Evolutionary conservation across 2,329 filamentous ascomycete species (phyloP).

Genomic region (Fusarium praegraminearum): DNA sequence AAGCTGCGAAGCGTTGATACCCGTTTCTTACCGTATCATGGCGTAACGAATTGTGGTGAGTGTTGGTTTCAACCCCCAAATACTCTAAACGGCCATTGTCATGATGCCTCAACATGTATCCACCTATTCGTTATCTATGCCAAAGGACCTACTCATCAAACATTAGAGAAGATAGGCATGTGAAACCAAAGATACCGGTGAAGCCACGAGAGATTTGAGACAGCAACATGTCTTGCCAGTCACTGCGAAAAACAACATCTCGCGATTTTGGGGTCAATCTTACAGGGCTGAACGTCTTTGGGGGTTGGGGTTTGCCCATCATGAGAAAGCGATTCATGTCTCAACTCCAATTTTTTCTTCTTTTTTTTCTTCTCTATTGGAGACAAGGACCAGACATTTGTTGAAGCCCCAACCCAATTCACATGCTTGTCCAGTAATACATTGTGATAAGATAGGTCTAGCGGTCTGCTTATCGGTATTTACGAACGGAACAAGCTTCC

Average conservation of each 20-base stretch:
- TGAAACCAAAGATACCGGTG: slow-evolving; percentile 6
- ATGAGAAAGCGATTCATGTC: slow-evolving; percentile 11
- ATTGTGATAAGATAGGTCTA: neutral
- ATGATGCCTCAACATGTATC: slow-evolving; percentile 1
- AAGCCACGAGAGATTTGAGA: slow-evolving; percentile 1
- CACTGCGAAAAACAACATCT: neutral
- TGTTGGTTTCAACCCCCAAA: slow-evolving; percentile 23
- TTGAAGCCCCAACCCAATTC: slow-evolving; percentile 43
- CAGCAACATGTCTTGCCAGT: neutral
- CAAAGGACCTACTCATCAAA: neutral
- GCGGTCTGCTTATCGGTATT: slow-evolving; percentile 27
- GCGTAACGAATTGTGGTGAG: neutral
- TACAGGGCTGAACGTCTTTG: slow-evolving; percentile 33
- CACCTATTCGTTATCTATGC: slow-evolving; percentile 3
- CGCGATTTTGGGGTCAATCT: slow-evolving; percentile 32
- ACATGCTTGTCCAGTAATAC: slow-evolving; percentile 18
- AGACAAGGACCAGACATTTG: slow-evolving; percentile 14
- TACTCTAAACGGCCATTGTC: neutral
- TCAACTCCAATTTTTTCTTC: slow-evolving; percentile 17
- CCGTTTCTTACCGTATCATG: slow-evolving; percentile 31
- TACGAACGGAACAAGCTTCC: slow-evolving; percentile 32
- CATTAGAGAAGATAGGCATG: neutral
- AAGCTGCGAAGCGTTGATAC: slow-evolving; percentile 16
- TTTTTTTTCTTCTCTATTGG: neutral
- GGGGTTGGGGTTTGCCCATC: slow-evolving; percentile 41